These are phyloP conservation scores for Perilla frutescens DNA, from an alignment of 257 asterid species.

Conservation along the genomic window DNA sequence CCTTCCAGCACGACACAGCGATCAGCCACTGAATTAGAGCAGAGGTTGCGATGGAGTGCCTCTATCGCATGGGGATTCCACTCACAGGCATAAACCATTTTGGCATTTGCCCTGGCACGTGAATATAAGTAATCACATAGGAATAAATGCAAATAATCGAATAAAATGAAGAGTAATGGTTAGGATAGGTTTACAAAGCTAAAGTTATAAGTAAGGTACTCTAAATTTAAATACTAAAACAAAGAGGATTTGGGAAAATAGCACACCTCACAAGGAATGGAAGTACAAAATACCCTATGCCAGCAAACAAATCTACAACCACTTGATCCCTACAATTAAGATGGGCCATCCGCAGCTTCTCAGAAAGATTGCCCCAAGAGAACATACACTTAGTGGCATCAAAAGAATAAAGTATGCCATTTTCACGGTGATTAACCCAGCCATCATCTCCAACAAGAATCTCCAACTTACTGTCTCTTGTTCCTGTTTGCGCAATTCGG, in stretches of 20 bases:
- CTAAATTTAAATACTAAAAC: constrained; percentile 2
- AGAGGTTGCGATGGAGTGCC: constrained; percentile 81
- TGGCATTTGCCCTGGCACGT: constrained; percentile 69
- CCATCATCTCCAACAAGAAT: constrained; percentile 89
- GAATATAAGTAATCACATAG: background rate
- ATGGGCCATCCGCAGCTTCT: constrained; percentile 83
- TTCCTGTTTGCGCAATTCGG: constrained; percentile 74
- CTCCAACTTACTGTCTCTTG: constrained; percentile 94
- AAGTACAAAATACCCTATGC: constrained; percentile 94
- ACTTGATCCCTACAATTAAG: constrained; percentile 85
- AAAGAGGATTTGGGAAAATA: constrained; percentile 22
- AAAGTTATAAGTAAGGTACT: background rate
- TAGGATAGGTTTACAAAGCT: constrained; percentile 7
- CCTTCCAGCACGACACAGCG: constrained; percentile 87
- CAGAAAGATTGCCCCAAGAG: constrained; percentile 99
- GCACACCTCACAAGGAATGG: constrained; percentile 88
- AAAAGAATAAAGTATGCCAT: constrained; percentile 83
- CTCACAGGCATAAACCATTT: constrained; percentile 93
- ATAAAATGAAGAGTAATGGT: constrained; percentile 7
- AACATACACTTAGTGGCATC: constrained; percentile 97
- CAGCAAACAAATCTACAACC: constrained; percentile 90
- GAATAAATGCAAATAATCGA: constrained; percentile 14
- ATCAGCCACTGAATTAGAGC: constrained; percentile 77
- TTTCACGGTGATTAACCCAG: constrained; percentile 97
- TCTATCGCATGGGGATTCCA: constrained; percentile 93